Conservation (phyloP, 306 rosid species). For the Vicia faba region DNA sequence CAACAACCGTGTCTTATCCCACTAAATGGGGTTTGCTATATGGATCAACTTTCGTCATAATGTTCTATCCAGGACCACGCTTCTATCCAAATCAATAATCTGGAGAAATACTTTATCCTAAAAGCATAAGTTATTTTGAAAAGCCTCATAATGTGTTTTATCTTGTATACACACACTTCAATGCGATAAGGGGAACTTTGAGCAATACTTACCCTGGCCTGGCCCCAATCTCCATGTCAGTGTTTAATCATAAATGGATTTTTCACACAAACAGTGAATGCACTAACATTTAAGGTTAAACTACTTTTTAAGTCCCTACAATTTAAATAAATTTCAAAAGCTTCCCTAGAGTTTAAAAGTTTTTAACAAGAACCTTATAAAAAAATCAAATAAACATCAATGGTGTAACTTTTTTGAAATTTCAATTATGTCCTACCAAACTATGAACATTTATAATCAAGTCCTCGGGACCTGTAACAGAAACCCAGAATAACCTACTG, state of each 20-base stretch:
- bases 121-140: slow-evolving; percentile 22
- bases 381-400: not conserved
- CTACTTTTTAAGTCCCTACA: not conserved
- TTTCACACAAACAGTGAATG: not conserved
- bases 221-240: not conserved
- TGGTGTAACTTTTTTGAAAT: not conserved
- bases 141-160: not conserved
- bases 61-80: too few relatives aligned
- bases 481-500: not conserved
- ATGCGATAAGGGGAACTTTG: not conserved
- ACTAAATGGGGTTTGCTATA: too few relatives aligned
- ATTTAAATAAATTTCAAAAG: slow-evolving; percentile 13
- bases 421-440: slow-evolving; percentile 5
- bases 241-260: slow-evolving; percentile 7
- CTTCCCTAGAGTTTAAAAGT: not conserved
- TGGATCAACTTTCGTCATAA: too few relatives aligned
- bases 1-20: too few relatives aligned
- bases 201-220: not conserved
- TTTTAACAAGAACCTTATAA: not conserved
- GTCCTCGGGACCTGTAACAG: slow-evolving; percentile 9
- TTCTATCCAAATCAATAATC: not conserved
- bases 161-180: slow-evolving; percentile 3
- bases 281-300: not conserved
- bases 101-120: slow-evolving; percentile 28
- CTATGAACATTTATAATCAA: slow-evolving; percentile 15